Conservation (phyloP, 441 rosid species). For the Erodium moschatum region DNA sequence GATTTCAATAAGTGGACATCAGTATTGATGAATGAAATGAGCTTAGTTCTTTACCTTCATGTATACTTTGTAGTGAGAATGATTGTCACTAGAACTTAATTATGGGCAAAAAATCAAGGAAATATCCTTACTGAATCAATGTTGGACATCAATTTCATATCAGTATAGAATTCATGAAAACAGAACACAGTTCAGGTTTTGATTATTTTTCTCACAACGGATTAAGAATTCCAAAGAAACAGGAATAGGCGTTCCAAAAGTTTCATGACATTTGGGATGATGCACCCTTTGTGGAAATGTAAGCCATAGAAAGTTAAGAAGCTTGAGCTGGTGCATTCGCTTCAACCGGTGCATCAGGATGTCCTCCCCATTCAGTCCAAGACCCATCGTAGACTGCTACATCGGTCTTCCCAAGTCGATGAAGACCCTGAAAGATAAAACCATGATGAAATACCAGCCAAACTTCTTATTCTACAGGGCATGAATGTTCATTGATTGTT, state of each 20-base stretch:
- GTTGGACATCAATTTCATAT: not conserved
- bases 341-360: slow-evolving; percentile 5
- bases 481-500: not conserved
- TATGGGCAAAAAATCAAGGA: no score
- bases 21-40: not conserved
- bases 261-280: not conserved
- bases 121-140: no score
- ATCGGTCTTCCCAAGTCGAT: slow-evolving; percentile 5
- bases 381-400: slow-evolving; percentile 7
- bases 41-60: not conserved
- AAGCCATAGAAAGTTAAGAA: no score
- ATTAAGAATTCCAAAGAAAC: not conserved
- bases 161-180: not conserved
- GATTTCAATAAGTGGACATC: no score
- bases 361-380: slow-evolving; percentile 10
- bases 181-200: not conserved
- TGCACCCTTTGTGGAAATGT: not conserved
- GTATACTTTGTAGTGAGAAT: no score
- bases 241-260: not conserved
- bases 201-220: not conserved
- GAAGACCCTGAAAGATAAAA: slow-evolving; percentile 9
- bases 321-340: no score
- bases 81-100: no score
- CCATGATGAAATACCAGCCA: not conserved
- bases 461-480: not conserved